Conservation (phyloP, 768 basidiomycete species). For the Daedaleopsis nitida region DNA sequence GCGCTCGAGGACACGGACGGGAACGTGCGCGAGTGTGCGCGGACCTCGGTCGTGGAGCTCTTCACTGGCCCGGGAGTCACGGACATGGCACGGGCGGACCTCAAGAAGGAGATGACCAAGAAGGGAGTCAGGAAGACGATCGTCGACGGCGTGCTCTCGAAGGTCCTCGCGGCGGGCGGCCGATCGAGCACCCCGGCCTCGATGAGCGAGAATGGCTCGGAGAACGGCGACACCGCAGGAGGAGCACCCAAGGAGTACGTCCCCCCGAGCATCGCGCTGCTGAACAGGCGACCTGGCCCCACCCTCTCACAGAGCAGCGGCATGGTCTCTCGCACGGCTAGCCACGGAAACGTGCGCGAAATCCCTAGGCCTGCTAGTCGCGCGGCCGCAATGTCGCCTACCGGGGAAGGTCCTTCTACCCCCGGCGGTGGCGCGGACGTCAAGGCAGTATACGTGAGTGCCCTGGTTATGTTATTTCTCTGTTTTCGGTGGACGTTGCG, state of each 20-base stretch:
- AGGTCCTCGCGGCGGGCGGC: constrained; percentile 53
- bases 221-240: constrained; percentile 60
- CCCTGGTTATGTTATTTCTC: background rate
- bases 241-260: constrained; percentile 71
- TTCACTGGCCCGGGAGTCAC: constrained; percentile 84
- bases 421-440: constrained; percentile 42
- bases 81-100: constrained; percentile 85
- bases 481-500: background rate
- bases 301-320: constrained; percentile 18
- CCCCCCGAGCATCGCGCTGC: constrained; percentile 73
- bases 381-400: constrained; percentile 47
- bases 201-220: constrained; percentile 59
- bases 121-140: constrained; percentile 88
- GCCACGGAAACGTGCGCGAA: constrained; percentile 52
- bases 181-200: constrained; percentile 44
- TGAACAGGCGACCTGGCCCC: constrained; percentile 47
- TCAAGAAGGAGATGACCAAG: constrained; percentile 89
- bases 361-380: constrained; percentile 62
- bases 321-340: constrained; percentile 45
- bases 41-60: constrained; percentile 77
- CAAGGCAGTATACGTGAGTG: constrained; percentile 69
- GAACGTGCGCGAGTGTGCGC: constrained; percentile 85
- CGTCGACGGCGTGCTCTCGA: constrained; percentile 74
- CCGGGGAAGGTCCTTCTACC: constrained; percentile 41
- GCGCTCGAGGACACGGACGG: constrained; percentile 90